Evolutionary conservation across 108 stramenopile genomes (phyloP).

Genomic region (Cyclotella cryptica): DNA sequence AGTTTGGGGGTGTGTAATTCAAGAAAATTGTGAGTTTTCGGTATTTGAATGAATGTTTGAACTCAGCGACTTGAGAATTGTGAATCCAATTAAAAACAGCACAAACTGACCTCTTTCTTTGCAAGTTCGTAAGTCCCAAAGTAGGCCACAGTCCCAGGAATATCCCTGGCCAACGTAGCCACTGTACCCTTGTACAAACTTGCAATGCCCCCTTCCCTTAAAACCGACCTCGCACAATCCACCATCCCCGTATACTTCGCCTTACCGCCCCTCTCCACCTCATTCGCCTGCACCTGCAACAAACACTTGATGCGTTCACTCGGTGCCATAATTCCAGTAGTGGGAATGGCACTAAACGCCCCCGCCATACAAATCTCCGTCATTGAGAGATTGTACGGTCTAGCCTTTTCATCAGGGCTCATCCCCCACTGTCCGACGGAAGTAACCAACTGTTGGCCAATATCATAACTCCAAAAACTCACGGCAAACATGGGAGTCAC

Average conservation of each 20-base stretch:
- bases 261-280: constrained; percentile 62
- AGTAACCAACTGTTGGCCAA: constrained; percentile 71
- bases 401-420: constrained; percentile 35
- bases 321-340: constrained; percentile 85
- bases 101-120: constrained; percentile 58
- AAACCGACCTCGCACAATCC: constrained; percentile 69
- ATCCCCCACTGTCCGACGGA: constrained; percentile 32
- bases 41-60: too few relatives aligned
- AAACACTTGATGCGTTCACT: constrained; percentile 92
- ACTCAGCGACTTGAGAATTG: not conserved
- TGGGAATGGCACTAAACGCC: constrained; percentile 83
- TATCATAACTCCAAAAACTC: constrained; percentile 91
- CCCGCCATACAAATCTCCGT: constrained; percentile 80
- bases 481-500: constrained; percentile 93
- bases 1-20: too few relatives aligned
- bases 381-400: constrained; percentile 56
- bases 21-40: too few relatives aligned
- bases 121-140: constrained; percentile 86
- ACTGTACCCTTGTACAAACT: constrained; percentile 82
- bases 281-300: constrained; percentile 81
- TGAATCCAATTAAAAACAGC: not conserved
- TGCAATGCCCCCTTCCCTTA: constrained; percentile 77
- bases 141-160: constrained; percentile 88
- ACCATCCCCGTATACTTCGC: constrained; percentile 76
- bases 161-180: constrained; percentile 85